Evolutionary conservation across 768 basidiomycete species (phyloP), one percentile per base, ranked within the genome.

Genomic region (Phaeolepiota aurea): DNA sequence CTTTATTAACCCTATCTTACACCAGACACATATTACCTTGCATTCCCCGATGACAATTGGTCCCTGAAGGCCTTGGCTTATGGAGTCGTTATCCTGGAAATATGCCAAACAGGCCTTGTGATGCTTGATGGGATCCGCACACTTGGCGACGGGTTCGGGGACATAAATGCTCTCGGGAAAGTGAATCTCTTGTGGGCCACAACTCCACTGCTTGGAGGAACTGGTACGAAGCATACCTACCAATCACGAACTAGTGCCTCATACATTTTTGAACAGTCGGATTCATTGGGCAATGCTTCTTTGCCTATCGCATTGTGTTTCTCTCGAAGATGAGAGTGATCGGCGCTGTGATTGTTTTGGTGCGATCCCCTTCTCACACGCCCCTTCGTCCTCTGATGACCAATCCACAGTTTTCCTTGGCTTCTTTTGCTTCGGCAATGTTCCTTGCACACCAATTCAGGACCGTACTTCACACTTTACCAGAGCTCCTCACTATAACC

Each of bases 1-100:
- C 14, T 7, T 13, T 31, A 31, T 9, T 31, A n/a, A 31, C n/a
- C 9, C 28, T 9, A 31, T n/a, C n/a, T 9, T n/a, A n/a, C 9
- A 31, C n/a, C 21, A 46, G 44, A 46, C 21, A 21, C 41, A 18
- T 46, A 46, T 42, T 46, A 46, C 21, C 35, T 42, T 5, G 44
- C 44, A 1, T 46, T 46, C 12, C 44, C 44, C 14, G 38, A 32
- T 16, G 44, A 46, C 22, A 32, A 19, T 9, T 16, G 19, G 11
- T 20, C 23, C 11, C 37, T 44, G 34, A 43, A 44, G 20, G 42
- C 25, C 16, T 32, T 46, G 3, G 44, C 34, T 12, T 46, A 46
- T 35, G 35, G 40, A 13, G 14, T 46, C 3, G 23, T 42, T 33
- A 3, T 18, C 4, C 13, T 46, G 9, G 40, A 41, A 38, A 28